These are phyloP conservation scores for Cicer cuneatum DNA, from an alignment of 306 rosid species.

Conservation along the genomic window DNA sequence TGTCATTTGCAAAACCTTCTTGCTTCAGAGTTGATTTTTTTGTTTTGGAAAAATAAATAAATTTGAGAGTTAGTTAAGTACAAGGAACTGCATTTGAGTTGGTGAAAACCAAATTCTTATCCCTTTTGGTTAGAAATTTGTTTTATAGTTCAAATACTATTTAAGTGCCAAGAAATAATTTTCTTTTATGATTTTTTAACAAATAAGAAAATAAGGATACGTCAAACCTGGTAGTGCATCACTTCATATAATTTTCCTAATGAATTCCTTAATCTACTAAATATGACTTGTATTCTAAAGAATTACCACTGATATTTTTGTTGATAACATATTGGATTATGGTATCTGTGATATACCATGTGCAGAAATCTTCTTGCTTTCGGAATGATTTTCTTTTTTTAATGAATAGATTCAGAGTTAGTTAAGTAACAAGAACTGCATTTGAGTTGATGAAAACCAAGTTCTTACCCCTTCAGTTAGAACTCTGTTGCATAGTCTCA, in stretches of 20 bases:
- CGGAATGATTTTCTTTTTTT: background rate
- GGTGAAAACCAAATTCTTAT: slow-evolving; percentile 21
- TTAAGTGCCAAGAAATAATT: background rate
- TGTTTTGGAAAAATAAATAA: too few species aligned
- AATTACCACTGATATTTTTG: background rate
- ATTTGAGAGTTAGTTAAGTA: background rate
- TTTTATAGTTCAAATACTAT: slow-evolving; percentile 8
- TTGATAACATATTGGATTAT: background rate
- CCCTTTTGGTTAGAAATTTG: background rate
- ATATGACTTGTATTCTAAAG: background rate
- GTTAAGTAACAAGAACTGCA: slow-evolving; percentile 3
- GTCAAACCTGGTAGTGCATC: background rate
- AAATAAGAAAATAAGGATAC: background rate
- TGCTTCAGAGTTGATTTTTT: background rate
- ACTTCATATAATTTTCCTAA: slow-evolving; percentile 21
- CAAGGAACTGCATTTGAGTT: background rate
- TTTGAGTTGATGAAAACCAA: slow-evolving; percentile 15
- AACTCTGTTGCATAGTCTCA: slow-evolving; percentile 1
- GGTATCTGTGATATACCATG: slow-evolving; percentile 6
- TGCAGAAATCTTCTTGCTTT: background rate
- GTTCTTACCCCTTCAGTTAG: slow-evolving; percentile 4
- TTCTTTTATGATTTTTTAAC: background rate
- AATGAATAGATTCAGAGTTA: background rate
- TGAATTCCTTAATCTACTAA: slow-evolving; percentile 16
- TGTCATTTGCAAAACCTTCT: slow-evolving; percentile 8